phyloP scores from a whole-genome alignment of 192 early-diverging fungal species.

The Oehlia diaphana region DNA sequence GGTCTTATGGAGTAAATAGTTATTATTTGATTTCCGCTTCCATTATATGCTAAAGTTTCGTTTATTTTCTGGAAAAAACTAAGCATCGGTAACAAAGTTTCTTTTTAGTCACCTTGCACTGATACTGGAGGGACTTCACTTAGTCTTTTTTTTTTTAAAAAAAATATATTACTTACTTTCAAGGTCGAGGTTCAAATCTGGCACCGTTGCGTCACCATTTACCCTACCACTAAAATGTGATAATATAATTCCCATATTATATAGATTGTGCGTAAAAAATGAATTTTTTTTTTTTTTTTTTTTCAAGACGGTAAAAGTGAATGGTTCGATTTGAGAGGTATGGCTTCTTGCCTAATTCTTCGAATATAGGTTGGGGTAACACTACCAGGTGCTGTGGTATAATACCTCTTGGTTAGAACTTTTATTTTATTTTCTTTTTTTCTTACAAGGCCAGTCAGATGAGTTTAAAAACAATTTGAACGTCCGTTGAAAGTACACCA shows the following conservation, averaged over 20 bases:
- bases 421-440: no score
- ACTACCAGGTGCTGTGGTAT: neutral
- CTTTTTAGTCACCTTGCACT: neutral
- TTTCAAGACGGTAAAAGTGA: neutral
- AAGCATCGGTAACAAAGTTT: neutral
- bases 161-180: conserved; percentile 50
- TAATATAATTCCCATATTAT: conserved; percentile 18
- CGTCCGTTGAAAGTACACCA: neutral
- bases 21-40: neutral
- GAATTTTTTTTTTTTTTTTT: no score
- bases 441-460: neutral
- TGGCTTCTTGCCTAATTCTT: neutral
- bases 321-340: neutral
- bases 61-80: neutral
- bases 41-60: neutral
- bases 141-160: conserved; percentile 27
- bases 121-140: neutral
- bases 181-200: conserved; percentile 61
- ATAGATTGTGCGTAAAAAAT: neutral
- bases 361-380: no score
- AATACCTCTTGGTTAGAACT: neutral
- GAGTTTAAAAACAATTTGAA: neutral
- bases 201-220: conserved; percentile 39
- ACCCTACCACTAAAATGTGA: conserved; percentile 26
- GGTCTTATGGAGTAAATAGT: conserved; percentile 1